Percentiles rank a stretch among this genome's conserved stretches.
Conservation (phyloP, 176 grass and related monocot genomes). For the Aegilops sharonensis region DNA sequence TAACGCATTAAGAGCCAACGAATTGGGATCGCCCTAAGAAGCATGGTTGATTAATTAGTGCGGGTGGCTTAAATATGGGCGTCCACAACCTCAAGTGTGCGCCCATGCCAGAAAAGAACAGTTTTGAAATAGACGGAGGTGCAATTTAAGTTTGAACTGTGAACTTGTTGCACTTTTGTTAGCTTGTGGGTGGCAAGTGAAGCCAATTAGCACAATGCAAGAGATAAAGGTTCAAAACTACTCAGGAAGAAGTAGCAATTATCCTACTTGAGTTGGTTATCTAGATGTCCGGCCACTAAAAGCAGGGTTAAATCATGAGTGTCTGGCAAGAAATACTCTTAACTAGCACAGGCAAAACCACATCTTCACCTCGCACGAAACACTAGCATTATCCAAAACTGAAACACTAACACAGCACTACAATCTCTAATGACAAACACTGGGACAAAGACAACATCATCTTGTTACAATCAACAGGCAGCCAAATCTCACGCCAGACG, state of each 20-base stretch:
- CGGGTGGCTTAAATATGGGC: not conserved
- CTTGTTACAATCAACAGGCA: not conserved
- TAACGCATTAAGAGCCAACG: no score
- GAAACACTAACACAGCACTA: no score
- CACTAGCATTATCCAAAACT: no score
- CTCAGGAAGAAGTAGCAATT: not conserved
- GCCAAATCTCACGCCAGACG: not conserved
- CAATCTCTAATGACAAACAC: not conserved
- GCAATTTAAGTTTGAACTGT: not conserved
- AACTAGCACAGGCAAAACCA: not conserved
- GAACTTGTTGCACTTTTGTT: not conserved
- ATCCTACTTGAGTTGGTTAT: not conserved
- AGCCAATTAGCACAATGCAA: not conserved
- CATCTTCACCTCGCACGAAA: not conserved
- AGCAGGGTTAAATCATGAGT: not conserved
- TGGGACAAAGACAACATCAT: not conserved
- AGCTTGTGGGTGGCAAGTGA: constrained; percentile 20
- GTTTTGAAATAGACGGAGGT: not conserved
- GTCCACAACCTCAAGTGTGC: not conserved
- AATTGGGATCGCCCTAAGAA: not conserved
- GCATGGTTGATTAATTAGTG: constrained; percentile 8
- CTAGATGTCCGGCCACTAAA: not conserved
- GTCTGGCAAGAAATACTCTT: not conserved
- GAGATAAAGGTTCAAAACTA: not conserved
- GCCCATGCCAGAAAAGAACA: not conserved